A percentile compares a stretch with the other conserved stretches of the same genome.
These are phyloP conservation scores for Solanum habrochaites DNA, from an alignment of 257 asterid genomes.

Conservation along the genomic window DNA sequence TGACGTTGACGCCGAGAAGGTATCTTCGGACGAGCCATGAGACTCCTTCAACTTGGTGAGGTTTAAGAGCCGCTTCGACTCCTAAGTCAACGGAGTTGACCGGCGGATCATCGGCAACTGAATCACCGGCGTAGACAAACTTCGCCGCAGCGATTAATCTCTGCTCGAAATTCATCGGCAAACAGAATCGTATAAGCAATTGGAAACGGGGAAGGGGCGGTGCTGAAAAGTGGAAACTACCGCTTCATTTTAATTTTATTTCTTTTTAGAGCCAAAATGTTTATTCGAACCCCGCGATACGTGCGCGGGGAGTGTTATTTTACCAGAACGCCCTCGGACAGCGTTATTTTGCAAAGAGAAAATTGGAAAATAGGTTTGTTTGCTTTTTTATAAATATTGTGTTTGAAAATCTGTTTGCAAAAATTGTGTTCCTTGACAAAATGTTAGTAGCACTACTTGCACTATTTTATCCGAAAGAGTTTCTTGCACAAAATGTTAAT, in stretches of 20 bases:
- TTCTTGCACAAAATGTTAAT: too few relatives aligned
- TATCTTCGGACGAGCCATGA: slow-evolving; percentile 79
- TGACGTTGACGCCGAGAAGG: slow-evolving; percentile 76
- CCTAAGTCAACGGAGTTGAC: slow-evolving; percentile 27
- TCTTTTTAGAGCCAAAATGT: neutral
- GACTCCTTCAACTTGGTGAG: slow-evolving; percentile 83
- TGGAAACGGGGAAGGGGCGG: neutral
- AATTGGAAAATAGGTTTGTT: neutral
- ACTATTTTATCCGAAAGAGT: too few relatives aligned
- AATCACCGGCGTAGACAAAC: slow-evolving; percentile 45
- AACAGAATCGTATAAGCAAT: neutral
- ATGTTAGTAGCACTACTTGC: neutral
- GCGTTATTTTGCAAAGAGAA: neutral
- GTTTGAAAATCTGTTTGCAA: neutral
- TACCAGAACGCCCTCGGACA: neutral
- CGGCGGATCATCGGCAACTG: slow-evolving; percentile 15
- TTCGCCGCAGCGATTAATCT: slow-evolving; percentile 68
- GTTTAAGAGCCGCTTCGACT: slow-evolving; percentile 58
- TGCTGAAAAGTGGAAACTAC: neutral
- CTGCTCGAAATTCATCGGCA: slow-evolving; percentile 58
- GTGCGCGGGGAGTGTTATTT: neutral
- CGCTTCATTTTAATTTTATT: neutral
- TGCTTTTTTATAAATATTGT: neutral
- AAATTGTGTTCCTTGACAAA: neutral
- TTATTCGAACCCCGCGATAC: neutral